phyloP scores from a whole-genome alignment of 2,329 filamentous ascomycete genomes.

The Aureobasidium pullulans region DNA sequence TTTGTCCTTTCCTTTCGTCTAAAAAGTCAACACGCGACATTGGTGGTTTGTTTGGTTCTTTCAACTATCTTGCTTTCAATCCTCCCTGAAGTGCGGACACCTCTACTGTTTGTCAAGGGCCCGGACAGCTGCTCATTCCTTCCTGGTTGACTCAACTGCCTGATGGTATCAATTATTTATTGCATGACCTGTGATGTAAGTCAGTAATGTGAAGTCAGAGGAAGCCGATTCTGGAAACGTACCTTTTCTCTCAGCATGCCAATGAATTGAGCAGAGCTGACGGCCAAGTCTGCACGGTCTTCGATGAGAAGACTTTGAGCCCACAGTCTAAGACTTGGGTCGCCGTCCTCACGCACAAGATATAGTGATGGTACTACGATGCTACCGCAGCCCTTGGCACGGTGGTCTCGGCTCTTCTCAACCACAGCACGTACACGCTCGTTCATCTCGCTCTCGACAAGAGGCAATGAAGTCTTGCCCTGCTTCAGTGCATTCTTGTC shows the following conservation, averaged over 20 bases:
- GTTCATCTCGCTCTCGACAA: conserved; percentile 93
- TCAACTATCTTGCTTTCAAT: background rate
- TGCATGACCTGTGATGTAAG: background rate
- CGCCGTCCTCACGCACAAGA: conserved; percentile 88
- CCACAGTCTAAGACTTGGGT: conserved; percentile 92
- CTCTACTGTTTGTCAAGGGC: conserved; percentile 10
- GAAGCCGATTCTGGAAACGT: conserved; percentile 13
- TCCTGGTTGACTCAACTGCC: background rate
- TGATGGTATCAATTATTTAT: conserved; percentile 1
- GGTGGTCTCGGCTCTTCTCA: conserved; percentile 85
- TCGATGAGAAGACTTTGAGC: conserved; percentile 93
- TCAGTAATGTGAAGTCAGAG: background rate
- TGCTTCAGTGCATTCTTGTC: conserved; percentile 81
- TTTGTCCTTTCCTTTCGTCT: background rate
- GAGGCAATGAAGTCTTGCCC: conserved; percentile 79
- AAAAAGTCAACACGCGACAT: background rate
- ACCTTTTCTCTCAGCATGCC: conserved; percentile 93
- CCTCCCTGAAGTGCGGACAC: background rate
- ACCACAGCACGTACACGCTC: conserved; percentile 85
- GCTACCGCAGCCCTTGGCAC: conserved; percentile 79
- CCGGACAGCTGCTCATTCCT: background rate
- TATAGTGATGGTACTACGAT: conserved; percentile 91
- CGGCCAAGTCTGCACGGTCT: conserved; percentile 86
- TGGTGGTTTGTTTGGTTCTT: background rate
- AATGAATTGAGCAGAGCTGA: conserved; percentile 91